Evolutionary conservation across 1,139 yeast genomes (phyloP).

Genomic region (Saccharomyces hybrid): DNA sequence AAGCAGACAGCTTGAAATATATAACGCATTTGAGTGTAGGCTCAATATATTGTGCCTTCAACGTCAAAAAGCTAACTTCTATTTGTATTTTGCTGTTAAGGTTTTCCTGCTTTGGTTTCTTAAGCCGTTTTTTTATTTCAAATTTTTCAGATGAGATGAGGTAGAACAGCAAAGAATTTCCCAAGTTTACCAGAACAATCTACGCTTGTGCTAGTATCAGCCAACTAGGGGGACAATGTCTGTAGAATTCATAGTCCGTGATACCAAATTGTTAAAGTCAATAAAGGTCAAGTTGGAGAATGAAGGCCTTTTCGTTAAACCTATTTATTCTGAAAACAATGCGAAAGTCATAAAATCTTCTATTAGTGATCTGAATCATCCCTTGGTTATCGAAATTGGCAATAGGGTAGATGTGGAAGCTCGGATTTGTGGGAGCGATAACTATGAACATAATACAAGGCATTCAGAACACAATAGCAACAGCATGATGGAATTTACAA

Average conservation of each 20-base stretch:
- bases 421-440: not conserved
- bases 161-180: not conserved
- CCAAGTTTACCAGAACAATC: no score
- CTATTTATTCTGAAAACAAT: conserved; percentile 16
- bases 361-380: conserved; percentile 5
- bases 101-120: not conserved
- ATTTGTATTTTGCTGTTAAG: not conserved
- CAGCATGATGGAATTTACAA: conserved; percentile 13
- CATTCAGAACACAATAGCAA: conserved; percentile 3
- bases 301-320: conserved; percentile 18
- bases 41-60: not conserved
- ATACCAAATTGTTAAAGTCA: conserved; percentile 20
- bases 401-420: not conserved
- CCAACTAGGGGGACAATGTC: conserved; percentile 10
- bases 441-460: conserved; percentile 1
- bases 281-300: conserved; percentile 28
- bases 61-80: not conserved
- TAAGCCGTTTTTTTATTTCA: not conserved
- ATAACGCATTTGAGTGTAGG: not conserved
- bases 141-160: not conserved
- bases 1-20: not conserved
- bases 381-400: conserved; percentile 3
- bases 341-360: conserved; percentile 23
- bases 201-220: not conserved
- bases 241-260: conserved; percentile 17